Evolutionary conservation across 345 rosid species (phyloP), one percentile per base, ranked within the genome.

Genomic region (Eucalyptus erythrocorys): DNA sequence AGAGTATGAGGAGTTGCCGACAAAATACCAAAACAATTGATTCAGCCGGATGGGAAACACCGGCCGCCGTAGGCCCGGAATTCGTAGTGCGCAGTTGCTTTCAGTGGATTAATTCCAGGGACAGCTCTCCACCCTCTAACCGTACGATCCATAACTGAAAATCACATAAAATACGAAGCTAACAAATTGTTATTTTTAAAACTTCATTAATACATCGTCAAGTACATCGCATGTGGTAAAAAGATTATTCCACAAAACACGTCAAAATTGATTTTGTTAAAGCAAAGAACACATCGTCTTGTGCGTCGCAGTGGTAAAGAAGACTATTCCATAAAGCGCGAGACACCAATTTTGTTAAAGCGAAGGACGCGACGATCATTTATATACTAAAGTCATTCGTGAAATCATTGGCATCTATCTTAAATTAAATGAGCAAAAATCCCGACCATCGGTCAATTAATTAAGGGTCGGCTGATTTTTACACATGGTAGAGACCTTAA

Each of bases 241-340:
- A 66, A 66, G 76, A 66, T 66, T 66, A 66, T 34, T 71, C 43
- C 43, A 34, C 43, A 19, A 71, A 71, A 71, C 81, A 34, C 13
- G 2, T 61, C n/a, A 32, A 32, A 66, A 66, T 17, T 37, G 37
- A 64, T 64, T 64, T 64, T 19, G 6, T 4, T 8, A 19, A 71
- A 34, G 45, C 22, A 37, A 19, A 34, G 0, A 2, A 7, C 26
- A 8, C 0, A 10, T 51, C 1, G 53, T 50, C 57, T 19, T 4
- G 4, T 51, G 24, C 24, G 0, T 51, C 5, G 0, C 10, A 51
- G 1, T 19, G 2, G 5, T 51, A 51, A 51, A 51, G 10, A 51
- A 51, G 57, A 51, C 10, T 51, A 51, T 51, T 51, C 0, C 10
- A 21, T 51, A 51, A 21, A 51, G 57, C 26, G 8, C 10, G 26